These are phyloP conservation scores for Hypholoma sublateritium DNA, from an alignment of 768 basidiomycete species.

Conservation along the genomic window DNA sequence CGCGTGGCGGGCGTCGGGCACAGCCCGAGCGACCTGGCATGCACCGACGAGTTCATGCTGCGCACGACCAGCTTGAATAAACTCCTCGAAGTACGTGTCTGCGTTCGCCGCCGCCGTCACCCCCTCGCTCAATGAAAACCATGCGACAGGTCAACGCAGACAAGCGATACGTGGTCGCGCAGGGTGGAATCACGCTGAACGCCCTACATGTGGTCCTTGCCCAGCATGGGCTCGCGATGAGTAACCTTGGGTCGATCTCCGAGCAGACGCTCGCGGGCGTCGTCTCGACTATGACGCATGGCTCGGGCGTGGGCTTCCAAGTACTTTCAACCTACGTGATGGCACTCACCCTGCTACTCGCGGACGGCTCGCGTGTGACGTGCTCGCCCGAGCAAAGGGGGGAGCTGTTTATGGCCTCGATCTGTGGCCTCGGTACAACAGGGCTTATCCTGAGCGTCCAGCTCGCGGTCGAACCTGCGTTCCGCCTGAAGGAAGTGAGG, in stretches of 20 bases:
- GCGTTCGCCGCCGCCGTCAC: conserved; percentile 9
- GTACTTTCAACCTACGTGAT: conserved; percentile 83
- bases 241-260: conserved; percentile 93
- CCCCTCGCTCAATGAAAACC: not conserved
- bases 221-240: conserved; percentile 75
- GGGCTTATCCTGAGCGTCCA: conserved; percentile 82
- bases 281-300: conserved; percentile 94
- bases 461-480: conserved; percentile 79
- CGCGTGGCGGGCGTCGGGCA: conserved; percentile 90
- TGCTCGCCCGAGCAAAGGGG: conserved; percentile 63
- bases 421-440: conserved; percentile 90
- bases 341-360: conserved; percentile 72
- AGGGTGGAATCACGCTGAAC: conserved; percentile 79
- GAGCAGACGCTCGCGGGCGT: conserved; percentile 94
- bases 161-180: conserved; percentile 63
- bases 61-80: conserved; percentile 71
- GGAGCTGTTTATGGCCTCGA: conserved; percentile 85
- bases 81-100: conserved; percentile 68
- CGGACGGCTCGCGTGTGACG: conserved; percentile 67
- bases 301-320: conserved; percentile 76
- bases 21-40: conserved; percentile 91
- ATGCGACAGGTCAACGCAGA: conserved; percentile 62
- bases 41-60: conserved; percentile 85
- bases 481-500: conserved; percentile 75
- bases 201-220: conserved; percentile 70